Base-by-base conservation (phyloP, 2,329 filamentous ascomycete genomes). In the Stagonosporopsis tanaceti region DNA sequence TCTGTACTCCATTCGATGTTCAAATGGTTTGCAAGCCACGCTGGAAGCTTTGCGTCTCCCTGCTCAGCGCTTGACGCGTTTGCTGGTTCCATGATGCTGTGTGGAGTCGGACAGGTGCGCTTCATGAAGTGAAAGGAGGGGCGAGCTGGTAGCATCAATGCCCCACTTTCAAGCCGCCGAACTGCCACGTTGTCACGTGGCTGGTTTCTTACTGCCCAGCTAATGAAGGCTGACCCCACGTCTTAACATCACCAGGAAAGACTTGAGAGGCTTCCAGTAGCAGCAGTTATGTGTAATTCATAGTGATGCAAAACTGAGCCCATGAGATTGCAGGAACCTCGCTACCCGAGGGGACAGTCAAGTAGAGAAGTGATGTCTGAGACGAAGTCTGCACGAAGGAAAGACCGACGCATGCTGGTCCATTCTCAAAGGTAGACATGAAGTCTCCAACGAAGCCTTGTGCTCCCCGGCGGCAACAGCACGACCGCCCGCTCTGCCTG, bases 1-100 rank as follows among this genome's bases (percentile, higher is more conserved):
- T 69, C 65, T 1, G 59, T 30, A 30, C 66, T 62, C 50, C 70
- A 74, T 30, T 68, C 70, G 6, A 74, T 47, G 1, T 66, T 48
- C 11, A 68, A 6, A 24, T 74, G 67, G 1, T 59, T 61, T 0
- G 61, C 39, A 4, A 72, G 61, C 48, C 68, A 73, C 3, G 52
- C n/a, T 5, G 70, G 70, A 1, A 70, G 54, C 3, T 50, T 50
- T 9, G 50, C 12, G 24, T 47, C 15, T 6, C 46, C 6, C 24
- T 24, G 11, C 7, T 37, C 25, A 7, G 7, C 9, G 9, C 15
- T 14, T 8, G 34, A 12, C 0, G 20, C 5, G 22, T 40, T 14
- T 20, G 46, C n/a, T 9, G 46, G 37, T 11, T 48, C 35, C 48
- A 57, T 57, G 30, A 35, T 24, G 44, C 25, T 14, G 6, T 52